Evolutionary conservation across 768 basidiomycete genomes (phyloP), one percentile per base, ranked within the genome.

Genomic region (Tremella mesenterica): DNA sequence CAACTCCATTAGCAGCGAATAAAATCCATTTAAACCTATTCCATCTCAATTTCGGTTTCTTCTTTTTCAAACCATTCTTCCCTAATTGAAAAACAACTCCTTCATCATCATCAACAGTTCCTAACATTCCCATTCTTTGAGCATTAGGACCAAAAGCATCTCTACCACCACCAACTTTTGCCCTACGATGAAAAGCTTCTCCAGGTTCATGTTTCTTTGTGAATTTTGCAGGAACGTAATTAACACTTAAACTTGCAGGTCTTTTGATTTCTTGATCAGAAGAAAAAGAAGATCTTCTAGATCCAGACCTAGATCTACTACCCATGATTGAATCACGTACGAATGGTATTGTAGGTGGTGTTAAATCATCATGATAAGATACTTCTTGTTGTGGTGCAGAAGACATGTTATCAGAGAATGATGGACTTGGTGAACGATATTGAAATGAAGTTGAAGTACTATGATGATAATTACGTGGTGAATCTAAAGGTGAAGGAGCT

Each of bases 11-110:
- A 44, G 84, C 75, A 44, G 81, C 39, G 70, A 89, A 84, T 3
- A 90, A 71, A 10, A 78, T 74, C 86, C 86, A 88, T 70, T 91
- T 90, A 79, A 89, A 90, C 57, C 77, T 79, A 66, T 82, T 89
- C 88, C 88, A 91, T 14, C 82, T 75, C 52, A 85, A 73, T 30
- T 70, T 73, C 61, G 77, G 71, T 55, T 75, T 74, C 28, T 67
- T 54, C 75, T 74, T 27, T 77, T 76, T 52, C 63, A 73, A 18
- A 63, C 73, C 66, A 79, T 80, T 72, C 74, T 75, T 58, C n/a
- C 65, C 67, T 44, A 67, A 34, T 45, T 68, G 55, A 30, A 62
- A 65, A 3, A 63, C 63, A 2, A 66, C 58, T 2, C 61, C 68
- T 33, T 65, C 63, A 55, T 82, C 80, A 58, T 81, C 80, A 65